A percentile compares a stretch with the other conserved stretches of the same genome.
phyloP scores from a whole-genome alignment of 352 stramenopile genomes.

The Phytopythium helicoides region DNA sequence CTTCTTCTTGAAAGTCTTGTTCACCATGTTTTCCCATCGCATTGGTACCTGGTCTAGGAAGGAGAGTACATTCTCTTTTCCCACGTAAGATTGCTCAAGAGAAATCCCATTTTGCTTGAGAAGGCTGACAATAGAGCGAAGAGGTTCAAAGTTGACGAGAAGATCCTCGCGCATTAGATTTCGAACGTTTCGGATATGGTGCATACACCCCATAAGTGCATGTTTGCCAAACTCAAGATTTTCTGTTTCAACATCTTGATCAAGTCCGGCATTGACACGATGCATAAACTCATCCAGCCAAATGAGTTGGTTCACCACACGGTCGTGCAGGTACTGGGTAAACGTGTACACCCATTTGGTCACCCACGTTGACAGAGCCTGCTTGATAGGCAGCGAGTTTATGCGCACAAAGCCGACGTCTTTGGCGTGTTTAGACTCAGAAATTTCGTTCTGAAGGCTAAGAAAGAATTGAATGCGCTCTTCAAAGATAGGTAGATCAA shows the following conservation, averaged over 20 bases:
- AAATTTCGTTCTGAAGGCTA: slow-evolving; percentile 87
- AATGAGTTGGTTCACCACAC: slow-evolving; percentile 78
- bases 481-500: slow-evolving; percentile 86
- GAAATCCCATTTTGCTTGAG: slow-evolving; percentile 88
- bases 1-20: slow-evolving; percentile 93
- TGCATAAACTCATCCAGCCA: slow-evolving; percentile 90
- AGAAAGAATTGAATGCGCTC: slow-evolving; percentile 91
- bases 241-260: slow-evolving; percentile 47
- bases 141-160: slow-evolving; percentile 64
- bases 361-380: slow-evolving; percentile 92
- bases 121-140: slow-evolving; percentile 79
- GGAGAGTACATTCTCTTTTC: slow-evolving; percentile 74
- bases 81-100: slow-evolving; percentile 86
- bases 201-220: slow-evolving; percentile 86
- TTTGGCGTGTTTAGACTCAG: slow-evolving; percentile 76
- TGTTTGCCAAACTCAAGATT: slow-evolving; percentile 42
- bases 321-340: slow-evolving; percentile 91
- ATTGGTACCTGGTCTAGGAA: slow-evolving; percentile 89
- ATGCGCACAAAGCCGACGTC: slow-evolving; percentile 92
- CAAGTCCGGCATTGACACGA: slow-evolving; percentile 70
- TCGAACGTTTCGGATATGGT: slow-evolving; percentile 87
- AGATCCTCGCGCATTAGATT: slow-evolving; percentile 82
- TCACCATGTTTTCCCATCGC: slow-evolving; percentile 91
- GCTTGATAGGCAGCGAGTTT: slow-evolving; percentile 94
- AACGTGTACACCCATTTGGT: slow-evolving; percentile 96